Percentiles rank a stretch among this genome's conserved stretches.
phyloP scores from a whole-genome alignment of 352 stramenopile species.

The Globisporangium nunn region DNA sequence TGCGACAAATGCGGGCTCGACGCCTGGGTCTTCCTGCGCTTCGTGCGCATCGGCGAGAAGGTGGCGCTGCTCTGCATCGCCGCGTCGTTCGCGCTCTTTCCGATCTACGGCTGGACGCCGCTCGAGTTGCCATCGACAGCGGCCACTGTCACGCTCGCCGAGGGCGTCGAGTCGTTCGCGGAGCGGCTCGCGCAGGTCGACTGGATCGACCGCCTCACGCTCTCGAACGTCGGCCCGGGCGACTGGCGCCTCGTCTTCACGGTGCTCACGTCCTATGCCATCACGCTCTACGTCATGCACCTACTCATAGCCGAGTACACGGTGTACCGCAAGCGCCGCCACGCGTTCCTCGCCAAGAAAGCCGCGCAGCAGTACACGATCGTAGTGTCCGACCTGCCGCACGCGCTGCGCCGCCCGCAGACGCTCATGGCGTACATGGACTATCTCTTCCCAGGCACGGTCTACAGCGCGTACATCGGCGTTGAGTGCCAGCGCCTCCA shows the following conservation, averaged over 20 bases:
- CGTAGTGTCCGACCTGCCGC: conserved; percentile 57
- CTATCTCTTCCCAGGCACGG: conserved; percentile 51
- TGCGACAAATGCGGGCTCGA: conserved; percentile 59
- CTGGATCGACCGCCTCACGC: conserved; percentile 57
- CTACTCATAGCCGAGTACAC: conserved; percentile 50
- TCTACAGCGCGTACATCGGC: conserved; percentile 65
- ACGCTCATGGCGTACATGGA: conserved; percentile 61
- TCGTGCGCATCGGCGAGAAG: conserved; percentile 63
- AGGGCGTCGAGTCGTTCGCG: conserved; percentile 14
- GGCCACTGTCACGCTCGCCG: conserved; percentile 17
- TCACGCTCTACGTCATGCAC: conserved; percentile 51
- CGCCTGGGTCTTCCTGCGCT: conserved; percentile 69
- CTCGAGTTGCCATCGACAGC: conserved; percentile 21
- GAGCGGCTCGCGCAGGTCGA: conserved; percentile 35
- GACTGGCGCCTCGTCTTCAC: conserved; percentile 62
- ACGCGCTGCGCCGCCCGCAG: conserved; percentile 39
- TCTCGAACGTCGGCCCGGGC: conserved; percentile 54
- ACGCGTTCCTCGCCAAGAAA: conserved; percentile 27
- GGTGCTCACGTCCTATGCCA: conserved; percentile 37
- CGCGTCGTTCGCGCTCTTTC: conserved; percentile 58
- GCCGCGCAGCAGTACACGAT: conserved; percentile 69
- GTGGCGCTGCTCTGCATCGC: conserved; percentile 46
- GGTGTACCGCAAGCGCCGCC: conserved; percentile 13
- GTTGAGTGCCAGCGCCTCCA: conserved; percentile 62
- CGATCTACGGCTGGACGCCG: conserved; percentile 51